Percentiles rank a stretch among this genome's conserved stretches.
These are phyloP conservation scores for Arthrobotrys sinensis DNA, from an alignment of 2,329 filamentous ascomycete species.

Conservation along the genomic window DNA sequence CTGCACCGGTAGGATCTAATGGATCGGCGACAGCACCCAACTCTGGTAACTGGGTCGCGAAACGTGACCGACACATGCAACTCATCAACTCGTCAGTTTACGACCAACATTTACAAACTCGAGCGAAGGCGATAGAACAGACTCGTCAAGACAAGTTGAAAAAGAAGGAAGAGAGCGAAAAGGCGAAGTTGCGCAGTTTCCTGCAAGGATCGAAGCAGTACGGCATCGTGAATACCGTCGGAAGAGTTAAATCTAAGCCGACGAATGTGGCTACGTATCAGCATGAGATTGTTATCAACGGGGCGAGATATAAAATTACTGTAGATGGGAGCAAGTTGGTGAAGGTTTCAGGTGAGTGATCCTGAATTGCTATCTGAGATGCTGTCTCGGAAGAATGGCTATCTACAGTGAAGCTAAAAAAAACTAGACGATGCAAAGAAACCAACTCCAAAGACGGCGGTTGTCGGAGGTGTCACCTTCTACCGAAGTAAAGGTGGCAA, in stretches of 20 bases:
- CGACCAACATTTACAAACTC: constrained; percentile 79
- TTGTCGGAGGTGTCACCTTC: constrained; percentile 84
- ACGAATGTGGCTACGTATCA: constrained; percentile 67
- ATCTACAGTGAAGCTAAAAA: constrained; percentile 46
- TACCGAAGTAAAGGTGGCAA: constrained; percentile 90
- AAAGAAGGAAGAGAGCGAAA: constrained; percentile 74
- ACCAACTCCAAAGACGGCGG: constrained; percentile 80
- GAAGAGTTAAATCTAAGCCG: constrained; percentile 62
- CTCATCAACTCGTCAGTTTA: constrained; percentile 86
- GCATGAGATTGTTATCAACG: constrained; percentile 79
- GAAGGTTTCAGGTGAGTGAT: constrained; percentile 78
- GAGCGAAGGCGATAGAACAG: constrained; percentile 80
- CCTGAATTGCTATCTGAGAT: constrained; percentile 10
- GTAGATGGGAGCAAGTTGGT: constrained; percentile 87
- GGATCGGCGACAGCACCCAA: constrained; percentile 64
- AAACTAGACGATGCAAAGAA: constrained; percentile 70
- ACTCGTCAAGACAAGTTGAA: constrained; percentile 75
- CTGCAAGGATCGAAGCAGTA: constrained; percentile 66
- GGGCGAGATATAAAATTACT: constrained; percentile 80
- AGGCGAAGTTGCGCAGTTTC: constrained; percentile 73
- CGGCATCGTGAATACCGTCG: constrained; percentile 62
- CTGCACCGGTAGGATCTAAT: constrained; percentile 63
- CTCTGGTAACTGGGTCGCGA: constrained; percentile 75
- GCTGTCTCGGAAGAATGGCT: constrained; percentile 17
- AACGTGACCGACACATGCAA: constrained; percentile 83